A percentile compares a stretch with the other conserved stretches of the same genome.
Evolutionary conservation across 129 eudicot genomes (phyloP).

Genomic region (Kitagawia praeruptora): DNA sequence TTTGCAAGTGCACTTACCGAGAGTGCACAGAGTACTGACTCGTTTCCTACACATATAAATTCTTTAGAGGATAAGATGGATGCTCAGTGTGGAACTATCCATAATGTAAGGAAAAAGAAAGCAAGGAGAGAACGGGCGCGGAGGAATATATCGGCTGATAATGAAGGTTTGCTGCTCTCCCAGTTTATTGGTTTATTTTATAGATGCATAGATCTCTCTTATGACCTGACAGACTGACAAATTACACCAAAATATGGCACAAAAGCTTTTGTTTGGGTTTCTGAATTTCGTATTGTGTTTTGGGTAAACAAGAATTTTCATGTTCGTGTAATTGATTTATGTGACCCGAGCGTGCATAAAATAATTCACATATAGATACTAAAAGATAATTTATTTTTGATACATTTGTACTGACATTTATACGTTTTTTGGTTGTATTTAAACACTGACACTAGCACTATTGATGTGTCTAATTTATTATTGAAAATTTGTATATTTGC

Average conservation of each 20-base stretch:
- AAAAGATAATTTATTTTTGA: not conserved
- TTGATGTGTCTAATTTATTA: not conserved
- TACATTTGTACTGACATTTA: not conserved
- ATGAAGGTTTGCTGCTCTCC: slow-evolving; percentile 35
- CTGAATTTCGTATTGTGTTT: not conserved
- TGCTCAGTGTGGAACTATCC: slow-evolving; percentile 13
- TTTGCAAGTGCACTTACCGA: slow-evolving; percentile 2
- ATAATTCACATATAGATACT: not conserved
- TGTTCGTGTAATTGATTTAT: not conserved
- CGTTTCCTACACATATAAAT: slow-evolving; percentile 6
- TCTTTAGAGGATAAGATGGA: slow-evolving; percentile 14
- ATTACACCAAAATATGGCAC: not conserved
- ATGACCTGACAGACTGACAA: not conserved
- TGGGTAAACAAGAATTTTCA: not conserved
- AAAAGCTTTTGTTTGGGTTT: not conserved
- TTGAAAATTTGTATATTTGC: not conserved
- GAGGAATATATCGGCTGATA: slow-evolving; percentile 30
- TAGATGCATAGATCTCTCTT: not conserved
- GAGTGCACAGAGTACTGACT: not conserved
- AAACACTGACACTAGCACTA: not conserved
- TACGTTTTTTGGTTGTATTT: not conserved
- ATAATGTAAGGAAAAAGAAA: slow-evolving; percentile 45
- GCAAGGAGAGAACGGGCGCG: slow-evolving; percentile 25
- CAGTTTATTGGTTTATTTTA: not conserved
- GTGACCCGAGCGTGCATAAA: not conserved